Evolutionary conservation across 1,139 yeast genomes (phyloP).

Genomic region (Candida pseudocylindracea): DNA sequence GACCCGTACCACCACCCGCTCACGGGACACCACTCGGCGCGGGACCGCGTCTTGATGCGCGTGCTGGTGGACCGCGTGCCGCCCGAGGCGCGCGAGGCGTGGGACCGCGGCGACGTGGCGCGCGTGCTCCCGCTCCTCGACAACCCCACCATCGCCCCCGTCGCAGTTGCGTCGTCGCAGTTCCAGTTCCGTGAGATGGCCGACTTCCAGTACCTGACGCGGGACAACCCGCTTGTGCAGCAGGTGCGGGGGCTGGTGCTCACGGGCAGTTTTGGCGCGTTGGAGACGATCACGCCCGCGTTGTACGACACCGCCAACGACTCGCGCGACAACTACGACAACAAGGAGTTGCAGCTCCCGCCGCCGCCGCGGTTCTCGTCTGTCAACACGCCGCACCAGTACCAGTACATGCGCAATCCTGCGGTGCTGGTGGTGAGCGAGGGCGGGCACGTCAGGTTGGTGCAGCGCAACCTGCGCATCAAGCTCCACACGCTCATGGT

Average conservation of each 20-base stretch:
- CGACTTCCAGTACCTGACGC: conserved; percentile 63
- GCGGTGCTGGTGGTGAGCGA: conserved; percentile 35
- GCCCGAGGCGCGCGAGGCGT: no score
- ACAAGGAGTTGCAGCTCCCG: conserved; percentile 40
- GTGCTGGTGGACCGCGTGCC: conserved; percentile 11
- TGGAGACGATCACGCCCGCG: conserved; percentile 9
- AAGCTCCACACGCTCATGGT: conserved; percentile 25
- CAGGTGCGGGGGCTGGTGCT: conserved; percentile 11
- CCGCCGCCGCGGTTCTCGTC: conserved; percentile 80
- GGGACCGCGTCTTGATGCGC: conserved; percentile 48
- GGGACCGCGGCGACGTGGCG: conserved; percentile 27
- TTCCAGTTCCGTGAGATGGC: conserved; percentile 70
- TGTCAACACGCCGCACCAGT: conserved; percentile 53
- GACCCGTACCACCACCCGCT: conserved; percentile 77
- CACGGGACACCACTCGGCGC: conserved; percentile 21
- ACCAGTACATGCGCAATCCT: conserved; percentile 18
- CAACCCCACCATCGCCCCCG: conserved; percentile 22
- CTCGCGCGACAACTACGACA: conserved; percentile 7
- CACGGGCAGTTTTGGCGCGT: background rate
- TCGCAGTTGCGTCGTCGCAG: conserved; percentile 47
- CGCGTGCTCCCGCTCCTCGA: conserved; percentile 18
- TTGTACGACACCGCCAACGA: background rate
- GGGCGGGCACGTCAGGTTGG: conserved; percentile 32
- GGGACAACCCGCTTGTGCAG: conserved; percentile 25
- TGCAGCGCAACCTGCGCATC: conserved; percentile 13